Percentiles rank a stretch among this genome's conserved stretches.
Evolutionary conservation across 768 basidiomycete species (phyloP).

Genomic region (Roridomyces roridus): DNA sequence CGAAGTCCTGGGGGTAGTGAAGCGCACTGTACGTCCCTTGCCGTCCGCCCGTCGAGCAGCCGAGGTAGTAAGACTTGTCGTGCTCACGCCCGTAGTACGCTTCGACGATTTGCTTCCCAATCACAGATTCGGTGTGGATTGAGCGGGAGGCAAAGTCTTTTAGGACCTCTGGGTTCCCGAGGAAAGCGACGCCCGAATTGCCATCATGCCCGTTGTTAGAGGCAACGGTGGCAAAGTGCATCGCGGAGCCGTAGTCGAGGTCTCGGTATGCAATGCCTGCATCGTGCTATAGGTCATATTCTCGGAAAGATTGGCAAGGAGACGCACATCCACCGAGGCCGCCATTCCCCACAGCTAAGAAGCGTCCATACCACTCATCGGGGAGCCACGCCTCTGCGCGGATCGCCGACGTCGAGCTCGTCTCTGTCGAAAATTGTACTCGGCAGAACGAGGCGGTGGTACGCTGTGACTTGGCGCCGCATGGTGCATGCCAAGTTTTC

Average conservation of each 20-base stretch:
- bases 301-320: neutral
- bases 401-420: slow-evolving; percentile 4
- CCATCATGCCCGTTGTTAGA: slow-evolving; percentile 34
- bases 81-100: slow-evolving; percentile 27
- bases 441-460: slow-evolving; percentile 6
- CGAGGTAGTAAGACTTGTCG: slow-evolving; percentile 31
- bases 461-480: neutral
- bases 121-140: slow-evolving; percentile 27
- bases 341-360: slow-evolving; percentile 10
- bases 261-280: slow-evolving; percentile 3
- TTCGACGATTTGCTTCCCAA: slow-evolving; percentile 31
- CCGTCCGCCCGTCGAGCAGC: no score
- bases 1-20: slow-evolving; percentile 33
- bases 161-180: slow-evolving; percentile 28
- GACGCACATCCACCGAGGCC: slow-evolving; percentile 23
- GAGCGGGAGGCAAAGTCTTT: slow-evolving; percentile 32
- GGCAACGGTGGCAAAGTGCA: slow-evolving; percentile 29
- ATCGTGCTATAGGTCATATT: no score
- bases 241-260: slow-evolving; percentile 24
- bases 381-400: slow-evolving; percentile 22
- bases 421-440: slow-evolving; percentile 13
- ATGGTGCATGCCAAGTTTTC: neutral
- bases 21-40: slow-evolving; percentile 30
- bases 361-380: slow-evolving; percentile 23
- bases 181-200: slow-evolving; percentile 18